These are phyloP conservation scores for Marvania coccoides DNA, from an alignment of 139 green algal species.

Conservation along the genomic window DNA sequence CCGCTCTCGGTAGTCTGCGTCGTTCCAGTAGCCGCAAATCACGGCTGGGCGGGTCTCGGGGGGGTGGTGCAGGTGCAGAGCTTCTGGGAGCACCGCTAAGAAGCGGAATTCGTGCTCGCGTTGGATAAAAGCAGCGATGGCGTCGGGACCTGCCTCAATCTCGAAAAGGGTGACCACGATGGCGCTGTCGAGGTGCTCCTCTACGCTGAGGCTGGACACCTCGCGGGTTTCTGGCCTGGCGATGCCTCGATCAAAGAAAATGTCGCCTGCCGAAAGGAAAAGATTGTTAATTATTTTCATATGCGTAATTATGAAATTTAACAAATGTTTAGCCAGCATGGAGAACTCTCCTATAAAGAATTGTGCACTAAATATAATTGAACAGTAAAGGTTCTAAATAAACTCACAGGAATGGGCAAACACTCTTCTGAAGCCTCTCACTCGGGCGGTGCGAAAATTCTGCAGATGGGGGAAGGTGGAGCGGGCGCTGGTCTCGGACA, in stretches of 20 bases:
- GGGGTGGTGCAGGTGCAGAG: conserved; percentile 20
- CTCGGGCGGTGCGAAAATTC: conserved; percentile 51
- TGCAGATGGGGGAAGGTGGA: conserved; percentile 75
- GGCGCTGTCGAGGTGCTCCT: conserved; percentile 24
- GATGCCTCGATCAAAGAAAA: conserved; percentile 82
- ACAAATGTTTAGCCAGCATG: too few species aligned
- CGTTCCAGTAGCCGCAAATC: conserved; percentile 61
- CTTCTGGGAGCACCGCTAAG: conserved; percentile 48
- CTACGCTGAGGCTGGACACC: conserved; percentile 61
- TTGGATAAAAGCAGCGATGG: conserved; percentile 63
- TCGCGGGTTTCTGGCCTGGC: conserved; percentile 63
- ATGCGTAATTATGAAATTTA: too few species aligned
- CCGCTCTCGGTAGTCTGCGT: conserved; percentile 60
- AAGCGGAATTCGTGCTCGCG: conserved; percentile 90
- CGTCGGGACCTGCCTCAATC: conserved; percentile 26
- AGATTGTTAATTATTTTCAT: too few species aligned
- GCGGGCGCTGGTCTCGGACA: conserved; percentile 51
- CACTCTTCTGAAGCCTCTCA: conserved; percentile 69
- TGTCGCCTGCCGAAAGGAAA: too few species aligned
- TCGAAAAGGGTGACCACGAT: conserved; percentile 74
- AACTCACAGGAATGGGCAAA: conserved; percentile 77
- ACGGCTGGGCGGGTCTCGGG: conserved; percentile 25
- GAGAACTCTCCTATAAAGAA: too few species aligned
- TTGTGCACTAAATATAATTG: too few species aligned
- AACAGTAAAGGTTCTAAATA: too few species aligned